Base-by-base conservation (phyloP, 169 alveolate species). In the Theileria annulata region DNA sequence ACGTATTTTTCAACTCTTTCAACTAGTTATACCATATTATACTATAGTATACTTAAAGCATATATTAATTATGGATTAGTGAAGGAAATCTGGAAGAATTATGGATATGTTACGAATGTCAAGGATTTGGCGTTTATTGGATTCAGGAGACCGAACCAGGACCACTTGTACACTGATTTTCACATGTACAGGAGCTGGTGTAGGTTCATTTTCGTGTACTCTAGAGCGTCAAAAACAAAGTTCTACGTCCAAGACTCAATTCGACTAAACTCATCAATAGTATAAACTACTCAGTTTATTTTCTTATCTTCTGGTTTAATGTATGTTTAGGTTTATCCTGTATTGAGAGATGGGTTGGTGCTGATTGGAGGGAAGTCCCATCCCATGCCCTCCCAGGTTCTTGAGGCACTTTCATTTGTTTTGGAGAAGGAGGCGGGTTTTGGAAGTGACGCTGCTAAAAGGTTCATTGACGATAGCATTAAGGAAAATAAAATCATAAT, bases 361-460 rank as follows among this genome's bases (percentile, higher is more conserved):
- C n/a, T 83, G 21, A 69, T 83, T 17, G 19, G 85, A 9, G 90
- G 90, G 30, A 82, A 74, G 48, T 83, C 90, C n/a, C 86, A 83
- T 58, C 90, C 90, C 17, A 83, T 83, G 90, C 90, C 90, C 17
- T 66, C 73, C 48, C 71, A 73, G 75, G 82, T 83, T 1, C 23
- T 76, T 59, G 81, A 83, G 62, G 13, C 75, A 0, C 78, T 83
- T 21, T 2, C 27, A 37, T 68, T 62, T 30, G 28, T 83, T 35
- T 80, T 83, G 21, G 77, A 68, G 42, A 71, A 73, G 67, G 76
- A 70, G 30, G 80, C 90, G 19, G 71, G 75, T 0, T 76, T 76
- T 62, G 75, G 86, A 10, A 17, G 17, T n/a, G 69, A 62, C 19
- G 80, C 86, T 5, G 81, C 79, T 15, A 77, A 71, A 23, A n/a